phyloP scores from a whole-genome alignment of 345 rosid genomes.

The Nephelium lappaceum region DNA sequence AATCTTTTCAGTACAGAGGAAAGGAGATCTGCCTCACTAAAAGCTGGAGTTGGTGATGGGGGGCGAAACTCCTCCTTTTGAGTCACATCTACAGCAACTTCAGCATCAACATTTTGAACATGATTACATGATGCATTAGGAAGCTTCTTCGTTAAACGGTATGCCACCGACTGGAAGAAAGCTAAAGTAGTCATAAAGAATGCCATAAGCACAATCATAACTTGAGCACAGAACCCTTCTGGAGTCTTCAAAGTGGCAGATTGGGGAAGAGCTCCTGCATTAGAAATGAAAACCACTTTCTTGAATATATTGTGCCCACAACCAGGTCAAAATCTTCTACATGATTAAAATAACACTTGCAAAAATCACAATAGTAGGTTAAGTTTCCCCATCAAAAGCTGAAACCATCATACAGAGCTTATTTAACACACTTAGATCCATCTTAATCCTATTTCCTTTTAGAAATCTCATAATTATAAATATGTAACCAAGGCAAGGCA shows the following conservation, averaged over 20 bases:
- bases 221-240: slow-evolving; percentile 54
- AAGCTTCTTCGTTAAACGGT: slow-evolving; percentile 50
- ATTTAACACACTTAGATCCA: neutral
- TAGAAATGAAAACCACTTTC: slow-evolving; percentile 21
- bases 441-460: neutral
- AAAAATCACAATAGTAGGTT: neutral
- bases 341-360: neutral
- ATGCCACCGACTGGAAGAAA: slow-evolving; percentile 51
- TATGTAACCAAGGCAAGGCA: neutral
- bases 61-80: slow-evolving; percentile 53
- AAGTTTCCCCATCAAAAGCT: neutral
- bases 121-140: slow-evolving; percentile 34
- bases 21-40: slow-evolving; percentile 60
- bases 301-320: slow-evolving; percentile 21
- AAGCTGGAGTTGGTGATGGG: slow-evolving; percentile 57
- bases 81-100: slow-evolving; percentile 31
- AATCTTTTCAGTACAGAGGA: slow-evolving; percentile 77
- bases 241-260: slow-evolving; percentile 51
- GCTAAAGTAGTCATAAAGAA: slow-evolving; percentile 62
- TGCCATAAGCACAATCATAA: slow-evolving; percentile 50
- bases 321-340: neutral
- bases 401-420: neutral
- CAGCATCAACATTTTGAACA: slow-evolving; percentile 40
- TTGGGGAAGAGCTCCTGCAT: slow-evolving; percentile 47
- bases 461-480: neutral